Evolutionary conservation across 768 basidiomycete genomes (phyloP).

Genomic region (Boletus rubropictus): DNA sequence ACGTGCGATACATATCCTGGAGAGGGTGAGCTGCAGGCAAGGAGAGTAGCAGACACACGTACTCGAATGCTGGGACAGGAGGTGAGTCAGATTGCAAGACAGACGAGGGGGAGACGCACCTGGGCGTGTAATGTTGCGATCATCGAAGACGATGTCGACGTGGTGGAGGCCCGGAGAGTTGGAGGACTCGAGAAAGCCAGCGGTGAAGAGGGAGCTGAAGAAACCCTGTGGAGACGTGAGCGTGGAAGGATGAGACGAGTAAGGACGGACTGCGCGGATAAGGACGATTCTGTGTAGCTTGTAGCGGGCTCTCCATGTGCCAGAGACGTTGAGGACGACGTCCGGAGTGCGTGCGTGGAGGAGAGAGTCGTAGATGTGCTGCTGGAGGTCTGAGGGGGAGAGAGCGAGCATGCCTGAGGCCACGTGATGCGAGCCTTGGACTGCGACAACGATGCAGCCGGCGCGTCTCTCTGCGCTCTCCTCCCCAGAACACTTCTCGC

Average conservation of each 20-base stretch:
- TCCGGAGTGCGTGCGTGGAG: conserved; percentile 70
- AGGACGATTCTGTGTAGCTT: conserved; percentile 79
- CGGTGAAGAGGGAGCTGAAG: conserved; percentile 82
- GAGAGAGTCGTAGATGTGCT: conserved; percentile 73
- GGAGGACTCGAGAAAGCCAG: conserved; percentile 65
- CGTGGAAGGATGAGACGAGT: background rate
- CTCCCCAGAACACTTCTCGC: conserved; percentile 43
- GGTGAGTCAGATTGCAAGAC: background rate
- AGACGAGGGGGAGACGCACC: conserved; percentile 42
- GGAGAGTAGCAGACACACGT: conserved; percentile 30
- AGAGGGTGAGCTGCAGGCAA: conserved; percentile 10
- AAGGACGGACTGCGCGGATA: conserved; percentile 68
- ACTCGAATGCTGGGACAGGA: conserved; percentile 73
- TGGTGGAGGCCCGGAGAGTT: conserved; percentile 36
- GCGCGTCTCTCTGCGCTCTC: conserved; percentile 63
- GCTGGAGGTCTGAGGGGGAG: conserved; percentile 55
- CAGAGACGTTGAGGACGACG: conserved; percentile 64
- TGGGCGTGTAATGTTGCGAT: conserved; percentile 82
- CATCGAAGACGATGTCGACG: conserved; percentile 71
- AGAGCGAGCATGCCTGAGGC: conserved; percentile 33
- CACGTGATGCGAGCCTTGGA: too few relatives aligned
- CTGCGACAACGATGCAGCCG: conserved; percentile 47
- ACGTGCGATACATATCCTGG: conserved; percentile 76
- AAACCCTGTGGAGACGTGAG: conserved; percentile 53
- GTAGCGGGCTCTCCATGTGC: conserved; percentile 69